Conservation (phyloP, 2,329 filamentous ascomycete genomes). For the Aspergillus sp. region DNA sequence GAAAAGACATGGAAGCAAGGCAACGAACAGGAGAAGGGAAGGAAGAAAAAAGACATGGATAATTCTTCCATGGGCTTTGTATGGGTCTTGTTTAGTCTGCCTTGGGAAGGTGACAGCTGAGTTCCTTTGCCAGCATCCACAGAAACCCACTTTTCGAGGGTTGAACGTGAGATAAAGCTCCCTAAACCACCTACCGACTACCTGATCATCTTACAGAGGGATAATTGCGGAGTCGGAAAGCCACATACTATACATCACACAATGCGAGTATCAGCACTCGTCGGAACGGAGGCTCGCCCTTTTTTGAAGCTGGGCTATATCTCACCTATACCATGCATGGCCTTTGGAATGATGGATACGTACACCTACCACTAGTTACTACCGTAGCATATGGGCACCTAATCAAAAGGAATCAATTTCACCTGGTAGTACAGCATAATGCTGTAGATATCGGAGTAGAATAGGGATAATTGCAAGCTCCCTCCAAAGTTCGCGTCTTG, state of each 20-base stretch:
- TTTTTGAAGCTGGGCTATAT: neutral
- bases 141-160: neutral
- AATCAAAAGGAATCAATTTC: no score
- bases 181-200: neutral
- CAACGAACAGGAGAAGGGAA: neutral
- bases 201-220: neutral
- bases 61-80: neutral
- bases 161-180: neutral
- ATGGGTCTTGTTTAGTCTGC: slow-evolving; percentile 3
- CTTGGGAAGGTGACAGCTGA: slow-evolving; percentile 18
- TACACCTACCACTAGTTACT: no score
- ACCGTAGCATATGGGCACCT: no score
- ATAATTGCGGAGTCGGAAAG: no score
- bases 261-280: neutral
- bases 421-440: neutral
- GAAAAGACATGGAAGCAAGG: neutral
- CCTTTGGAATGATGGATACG: no score
- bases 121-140: slow-evolving; percentile 12
- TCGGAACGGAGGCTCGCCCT: neutral
- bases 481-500: neutral
- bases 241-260: neutral
- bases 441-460: neutral
- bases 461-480: neutral
- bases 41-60: neutral
- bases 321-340: neutral